Conservation (phyloP, 352 stramenopile genomes). For the Phytophthora constricta region DNA sequence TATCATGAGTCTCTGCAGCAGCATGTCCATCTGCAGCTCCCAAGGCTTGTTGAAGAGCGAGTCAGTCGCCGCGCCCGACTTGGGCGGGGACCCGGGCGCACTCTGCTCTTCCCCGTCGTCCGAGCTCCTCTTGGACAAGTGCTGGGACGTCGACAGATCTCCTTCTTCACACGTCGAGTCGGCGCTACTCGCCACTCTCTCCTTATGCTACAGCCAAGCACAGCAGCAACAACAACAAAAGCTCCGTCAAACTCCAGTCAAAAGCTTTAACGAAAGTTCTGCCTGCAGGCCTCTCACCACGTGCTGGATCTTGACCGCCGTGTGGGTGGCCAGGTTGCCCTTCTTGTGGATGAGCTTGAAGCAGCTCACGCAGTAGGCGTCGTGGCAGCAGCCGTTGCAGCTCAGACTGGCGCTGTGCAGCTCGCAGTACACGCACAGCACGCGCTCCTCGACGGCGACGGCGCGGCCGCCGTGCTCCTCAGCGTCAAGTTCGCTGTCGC, state of each 20-base stretch:
- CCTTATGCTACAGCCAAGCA: conserved; percentile 15
- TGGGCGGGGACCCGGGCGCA: conserved; percentile 8
- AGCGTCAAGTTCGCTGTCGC: conserved; percentile 30
- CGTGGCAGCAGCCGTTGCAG: conserved; percentile 87
- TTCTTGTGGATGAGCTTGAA: conserved; percentile 92
- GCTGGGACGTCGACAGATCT: conserved; percentile 36
- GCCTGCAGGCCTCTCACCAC: conserved; percentile 38
- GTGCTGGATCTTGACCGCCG: conserved; percentile 61
- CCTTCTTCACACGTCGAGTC: conserved; percentile 34
- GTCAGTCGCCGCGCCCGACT: not conserved
- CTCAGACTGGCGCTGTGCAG: conserved; percentile 69
- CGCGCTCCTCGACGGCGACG: conserved; percentile 11
- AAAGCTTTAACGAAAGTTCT: not conserved
- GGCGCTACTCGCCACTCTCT: conserved; percentile 32
- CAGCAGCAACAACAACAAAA: conserved; percentile 3
- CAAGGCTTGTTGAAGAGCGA: conserved; percentile 60
- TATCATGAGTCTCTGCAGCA: conserved; percentile 86
- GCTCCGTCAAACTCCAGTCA: not conserved
- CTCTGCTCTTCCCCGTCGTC: conserved; percentile 18
- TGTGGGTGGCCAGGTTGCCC: conserved; percentile 81
- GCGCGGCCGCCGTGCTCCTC: conserved; percentile 27
- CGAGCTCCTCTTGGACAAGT: conserved; percentile 26
- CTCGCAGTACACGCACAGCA: conserved; percentile 82
- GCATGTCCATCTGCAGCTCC: conserved; percentile 87
- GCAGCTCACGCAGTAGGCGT: conserved; percentile 87